Conservation (phyloP, 257 asterid genomes). For the Nicotiana undulata region DNA sequence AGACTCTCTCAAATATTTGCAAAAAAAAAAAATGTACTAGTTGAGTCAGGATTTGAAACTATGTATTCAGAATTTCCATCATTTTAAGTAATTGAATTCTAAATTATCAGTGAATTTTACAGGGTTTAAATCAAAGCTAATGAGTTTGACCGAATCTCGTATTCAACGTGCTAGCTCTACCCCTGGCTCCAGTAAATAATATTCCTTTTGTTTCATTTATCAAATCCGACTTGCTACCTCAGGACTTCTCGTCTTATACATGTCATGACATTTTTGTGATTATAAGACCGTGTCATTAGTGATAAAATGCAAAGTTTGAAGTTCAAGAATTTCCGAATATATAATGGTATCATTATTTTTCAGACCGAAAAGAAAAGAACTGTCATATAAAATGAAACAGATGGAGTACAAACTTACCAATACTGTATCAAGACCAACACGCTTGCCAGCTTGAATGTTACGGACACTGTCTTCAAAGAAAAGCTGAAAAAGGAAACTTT, state of each 20-base stretch:
- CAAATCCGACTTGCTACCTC: too few relatives aligned
- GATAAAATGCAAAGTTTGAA: not conserved
- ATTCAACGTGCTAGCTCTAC: too few relatives aligned
- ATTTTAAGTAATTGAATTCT: too few relatives aligned
- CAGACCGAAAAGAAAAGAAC: not conserved
- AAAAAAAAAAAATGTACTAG: too few relatives aligned
- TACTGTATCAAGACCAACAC: conserved; percentile 74
- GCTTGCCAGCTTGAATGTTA: conserved; percentile 75
- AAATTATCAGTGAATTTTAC: too few relatives aligned
- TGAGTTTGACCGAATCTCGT: too few relatives aligned
- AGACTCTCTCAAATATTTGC: too few relatives aligned
- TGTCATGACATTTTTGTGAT: not conserved
- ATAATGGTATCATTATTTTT: not conserved
- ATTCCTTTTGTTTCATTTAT: not conserved
- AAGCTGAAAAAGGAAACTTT: conserved; percentile 33
- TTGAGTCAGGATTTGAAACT: too few relatives aligned
- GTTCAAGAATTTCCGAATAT: not conserved
- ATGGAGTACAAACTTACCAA: conserved; percentile 33
- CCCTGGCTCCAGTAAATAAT: not conserved
- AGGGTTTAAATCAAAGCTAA: too few relatives aligned
- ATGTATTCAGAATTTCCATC: too few relatives aligned
- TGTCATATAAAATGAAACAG: not conserved
- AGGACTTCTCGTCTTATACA: not conserved
- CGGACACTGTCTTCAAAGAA: conserved; percentile 92
- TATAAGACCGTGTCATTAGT: not conserved